phyloP scores from a whole-genome alignment of 441 rosid genomes.

The Viola pubescens region DNA sequence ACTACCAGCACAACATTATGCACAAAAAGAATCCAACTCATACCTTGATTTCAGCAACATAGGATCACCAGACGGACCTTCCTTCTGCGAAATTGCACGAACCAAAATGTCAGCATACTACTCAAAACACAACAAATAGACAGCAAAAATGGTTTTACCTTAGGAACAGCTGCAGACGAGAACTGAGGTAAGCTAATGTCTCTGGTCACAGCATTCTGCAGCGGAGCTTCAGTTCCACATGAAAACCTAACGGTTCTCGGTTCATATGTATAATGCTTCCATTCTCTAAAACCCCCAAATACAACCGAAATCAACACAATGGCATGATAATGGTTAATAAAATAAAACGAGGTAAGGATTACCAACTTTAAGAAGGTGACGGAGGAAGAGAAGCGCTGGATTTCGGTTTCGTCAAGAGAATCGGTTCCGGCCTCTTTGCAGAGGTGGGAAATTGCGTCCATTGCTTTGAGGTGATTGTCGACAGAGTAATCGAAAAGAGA shows the following conservation, averaged over 20 bases:
- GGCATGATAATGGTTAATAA: no score
- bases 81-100: conserved; percentile 25
- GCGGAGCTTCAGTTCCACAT: conserved; percentile 24
- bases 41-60: conserved; percentile 40
- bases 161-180: conserved; percentile 70
- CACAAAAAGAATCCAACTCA: background rate
- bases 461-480: conserved; percentile 52
- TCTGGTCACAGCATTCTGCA: conserved; percentile 15
- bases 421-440: conserved; percentile 42
- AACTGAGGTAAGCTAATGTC: conserved; percentile 54
- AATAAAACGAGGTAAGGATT: conserved; percentile 2
- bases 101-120: background rate
- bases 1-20: background rate
- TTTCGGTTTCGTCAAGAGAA: conserved; percentile 25
- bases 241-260: conserved; percentile 50
- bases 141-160: conserved; percentile 29
- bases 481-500: conserved; percentile 54
- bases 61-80: conserved; percentile 17
- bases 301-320: no score
- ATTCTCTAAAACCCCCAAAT: conserved; percentile 35
- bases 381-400: conserved; percentile 41
- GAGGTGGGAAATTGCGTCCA: conserved; percentile 40
- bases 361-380: conserved; percentile 57
- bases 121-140: conserved; percentile 6
- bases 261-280: conserved; percentile 53